Percentiles rank a stretch among this genome's conserved stretches.
Evolutionary conservation across 768 basidiomycete species (phyloP).

Genomic region (Pleurotus ostreatus): DNA sequence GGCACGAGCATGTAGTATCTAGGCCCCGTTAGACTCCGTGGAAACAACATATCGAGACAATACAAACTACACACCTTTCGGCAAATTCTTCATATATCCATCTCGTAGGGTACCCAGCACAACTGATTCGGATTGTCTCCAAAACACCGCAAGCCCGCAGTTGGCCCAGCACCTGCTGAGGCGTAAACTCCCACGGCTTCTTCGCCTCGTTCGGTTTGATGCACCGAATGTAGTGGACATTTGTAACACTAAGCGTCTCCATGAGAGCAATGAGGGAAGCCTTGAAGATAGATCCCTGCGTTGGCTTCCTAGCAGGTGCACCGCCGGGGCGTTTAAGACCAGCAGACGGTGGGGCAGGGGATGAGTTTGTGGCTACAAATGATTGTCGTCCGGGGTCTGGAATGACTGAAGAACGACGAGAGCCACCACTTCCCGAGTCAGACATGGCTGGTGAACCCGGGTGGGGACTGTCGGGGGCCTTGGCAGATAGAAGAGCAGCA

Average conservation of each 20-base stretch:
- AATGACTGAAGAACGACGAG: constrained; percentile 79
- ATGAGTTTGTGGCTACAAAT: constrained; percentile 50
- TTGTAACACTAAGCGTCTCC: constrained; percentile 96
- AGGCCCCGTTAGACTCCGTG: constrained; percentile 13
- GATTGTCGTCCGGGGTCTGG: constrained; percentile 83
- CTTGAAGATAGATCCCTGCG: constrained; percentile 98
- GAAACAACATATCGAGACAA: neutral
- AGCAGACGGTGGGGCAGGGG: constrained; percentile 16
- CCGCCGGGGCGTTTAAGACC: constrained; percentile 55
- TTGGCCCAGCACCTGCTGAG: constrained; percentile 93
- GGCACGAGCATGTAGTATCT: constrained; percentile 97
- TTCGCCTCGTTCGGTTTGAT: constrained; percentile 99
- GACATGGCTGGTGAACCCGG: constrained; percentile 76
- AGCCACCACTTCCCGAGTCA: constrained; percentile 72
- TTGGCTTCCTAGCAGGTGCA: constrained; percentile 81
- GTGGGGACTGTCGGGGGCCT: constrained; percentile 59
- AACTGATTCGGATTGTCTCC: constrained; percentile 97
- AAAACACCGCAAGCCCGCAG: constrained; percentile 97
- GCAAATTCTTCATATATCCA: constrained; percentile 99
- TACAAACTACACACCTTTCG: constrained; percentile 64
- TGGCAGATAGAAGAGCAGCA: constrained; percentile 75
- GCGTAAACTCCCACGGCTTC: constrained; percentile 93
- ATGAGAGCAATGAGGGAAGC: constrained; percentile 88
- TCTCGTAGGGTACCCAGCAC: constrained; percentile 96
- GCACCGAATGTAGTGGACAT: constrained; percentile 98